Base-by-base conservation (phyloP, 1,139 yeast species). In the Taiozyma sp. region DNA sequence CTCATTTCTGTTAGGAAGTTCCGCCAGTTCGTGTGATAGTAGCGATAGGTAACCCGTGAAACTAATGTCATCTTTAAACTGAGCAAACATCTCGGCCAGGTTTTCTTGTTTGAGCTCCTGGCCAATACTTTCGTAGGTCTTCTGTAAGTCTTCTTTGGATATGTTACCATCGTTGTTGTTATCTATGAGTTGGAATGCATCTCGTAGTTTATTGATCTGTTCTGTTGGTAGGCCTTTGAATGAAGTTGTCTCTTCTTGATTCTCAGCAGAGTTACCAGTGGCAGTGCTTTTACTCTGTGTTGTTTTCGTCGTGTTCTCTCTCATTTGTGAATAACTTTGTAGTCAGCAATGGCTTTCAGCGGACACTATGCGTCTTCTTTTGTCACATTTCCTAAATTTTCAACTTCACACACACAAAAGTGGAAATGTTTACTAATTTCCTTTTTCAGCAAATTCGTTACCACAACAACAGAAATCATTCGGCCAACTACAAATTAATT, bases 91-190 rank as follows among this genome's bases (percentile, higher is more conserved):
- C 39, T 65, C 51, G 1, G 68, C 62, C 37, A 86, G 61, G 61
- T 80, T 77, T 0, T 67, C 67, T 14, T 69, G 69, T 6, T 69
- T 62, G 16, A 65, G 57, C 2, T 62, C 60, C n/a, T 74, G 68
- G 61, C 67, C 89, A 70, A 70, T 75, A 48, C 69, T 81, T 62
- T 76, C 71, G 58, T 84, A 76, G 52, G 87, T 72, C 41, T 77
- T 75, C 42, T 71, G 70, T 55, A 91, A 63, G 64, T 91, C 97
- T 2, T 70, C 71, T 28, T 70, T 65, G 1, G 85, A 73, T 45
- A 91, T 81, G 10, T 68, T 63, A 1, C 93, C 89, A 60, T 89
- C 93, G 40, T 88, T 83, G 54, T 90, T 95, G 40, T 88, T 88
- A 62, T 91, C 98, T n/a, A 91, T 80, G 58, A 89, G 67, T 37